Evolutionary conservation across 495 filamentous ascomycete species (phyloP), one percentile per base, ranked within the genome.

Genomic region (Annulohypoxylon nitens): DNA sequence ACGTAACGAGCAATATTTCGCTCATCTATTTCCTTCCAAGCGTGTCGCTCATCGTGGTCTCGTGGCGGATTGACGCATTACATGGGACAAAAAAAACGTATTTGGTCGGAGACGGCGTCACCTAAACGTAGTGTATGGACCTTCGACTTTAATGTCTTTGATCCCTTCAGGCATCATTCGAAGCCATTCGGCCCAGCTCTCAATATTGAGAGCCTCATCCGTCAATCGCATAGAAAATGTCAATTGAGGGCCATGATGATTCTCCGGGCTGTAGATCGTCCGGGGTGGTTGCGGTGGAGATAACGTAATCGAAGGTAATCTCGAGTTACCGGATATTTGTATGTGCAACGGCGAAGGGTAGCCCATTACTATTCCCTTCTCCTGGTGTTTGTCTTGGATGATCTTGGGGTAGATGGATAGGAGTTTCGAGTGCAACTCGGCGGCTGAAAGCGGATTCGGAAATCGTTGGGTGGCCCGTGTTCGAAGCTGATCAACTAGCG

Each of bases 111-210:
- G 67, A 75, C 64, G 11, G 36, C 59, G 72, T 83, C 78, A 84
- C 77, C 79, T 76, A 79, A 85, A 83, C 81, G 81, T 81, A 82
- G 77, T 75, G 68, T 79, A 83, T 61, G 83, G 83, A 37, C 83
- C 79, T 25, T 86, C 83, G 57, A 84, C 80, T 75, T 81, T 83
- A 30, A 83, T 78, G 51, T 85, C 84, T 70, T 64, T 78, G 75
- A 86, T 80, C n/a, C 81, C 82, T 68, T 81, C 82, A 34, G 84
- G 84, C 81, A 86, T 83, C 67, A 78, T 80, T n/a, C 84, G 81
- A 61, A 86, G 76, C 82, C 83, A 86, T 71, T 86, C 84, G 60
- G 79, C 76, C 84, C 83, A 85, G 62, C 69, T 80, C 39, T 85
- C 84, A 41, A 79, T 55, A 67, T 79, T 80, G 70, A 82, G 70